These are phyloP conservation scores for Cladosporium velox DNA, from an alignment of 2,329 filamentous ascomycete genomes.

Conservation along the genomic window DNA sequence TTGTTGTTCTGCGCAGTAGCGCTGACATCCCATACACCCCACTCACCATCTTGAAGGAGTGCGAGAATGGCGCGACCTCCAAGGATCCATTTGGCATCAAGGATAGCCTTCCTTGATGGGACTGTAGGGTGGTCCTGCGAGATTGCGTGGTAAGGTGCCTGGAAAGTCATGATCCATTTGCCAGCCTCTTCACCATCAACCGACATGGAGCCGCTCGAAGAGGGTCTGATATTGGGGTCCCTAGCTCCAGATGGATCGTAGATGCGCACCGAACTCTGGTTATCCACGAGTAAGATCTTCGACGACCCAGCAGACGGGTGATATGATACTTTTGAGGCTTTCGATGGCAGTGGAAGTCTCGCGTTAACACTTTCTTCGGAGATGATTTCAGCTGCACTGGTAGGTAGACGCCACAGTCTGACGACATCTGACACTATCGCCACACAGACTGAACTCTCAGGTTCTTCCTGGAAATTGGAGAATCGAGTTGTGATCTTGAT, in stretches of 20 bases:
- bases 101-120: conserved; percentile 48
- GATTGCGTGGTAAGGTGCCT: conserved; percentile 30
- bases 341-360: conserved; percentile 25
- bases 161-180: conserved; percentile 34
- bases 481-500: conserved; percentile 21
- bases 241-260: conserved; percentile 50
- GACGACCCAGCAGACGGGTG: conserved; percentile 31
- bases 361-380: conserved; percentile 23
- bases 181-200: conserved; percentile 24
- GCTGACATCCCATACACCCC: conserved; percentile 54
- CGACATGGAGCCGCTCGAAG: conserved; percentile 29
- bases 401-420: conserved; percentile 29
- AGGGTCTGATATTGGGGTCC: conserved; percentile 25
- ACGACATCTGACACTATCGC: conserved; percentile 25
- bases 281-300: conserved; percentile 56
- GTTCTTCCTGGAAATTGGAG: background rate
- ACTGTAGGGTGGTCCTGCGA: conserved; percentile 32
- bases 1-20: conserved; percentile 25
- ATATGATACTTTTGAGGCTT: conserved; percentile 27
- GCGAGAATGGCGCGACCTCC: conserved; percentile 50
- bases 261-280: conserved; percentile 58
- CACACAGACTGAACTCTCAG: conserved; percentile 21
- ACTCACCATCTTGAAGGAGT: conserved; percentile 53
- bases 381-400: conserved; percentile 27
- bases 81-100: conserved; percentile 51